phyloP scores from a whole-genome alignment of 306 rosid genomes.

The Cucurbita ficifolia region DNA sequence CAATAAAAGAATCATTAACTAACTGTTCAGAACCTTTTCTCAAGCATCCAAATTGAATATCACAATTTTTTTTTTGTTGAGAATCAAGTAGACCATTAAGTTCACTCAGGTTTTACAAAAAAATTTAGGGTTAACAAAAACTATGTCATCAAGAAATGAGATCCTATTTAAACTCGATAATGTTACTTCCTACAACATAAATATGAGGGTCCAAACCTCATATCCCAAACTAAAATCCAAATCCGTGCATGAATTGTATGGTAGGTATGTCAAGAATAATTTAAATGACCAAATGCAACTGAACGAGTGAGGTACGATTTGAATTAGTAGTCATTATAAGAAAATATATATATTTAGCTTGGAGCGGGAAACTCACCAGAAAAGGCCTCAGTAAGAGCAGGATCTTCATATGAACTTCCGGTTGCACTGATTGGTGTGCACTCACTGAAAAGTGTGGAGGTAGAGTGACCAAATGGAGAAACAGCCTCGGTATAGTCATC shows the following conservation, averaged over 20 bases:
- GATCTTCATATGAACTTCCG: conserved; percentile 51
- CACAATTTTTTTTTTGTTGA: background rate
- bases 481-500: conserved; percentile 42
- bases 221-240: background rate
- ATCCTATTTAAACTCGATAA: background rate
- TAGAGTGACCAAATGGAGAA: conserved; percentile 54
- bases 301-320: background rate
- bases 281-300: background rate
- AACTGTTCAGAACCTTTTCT: background rate
- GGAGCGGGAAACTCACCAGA: conserved; percentile 37
- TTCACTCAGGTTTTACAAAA: background rate
- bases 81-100: background rate
- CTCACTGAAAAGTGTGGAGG: conserved; percentile 45
- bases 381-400: conserved; percentile 23
- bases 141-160: background rate
- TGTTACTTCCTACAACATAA: background rate
- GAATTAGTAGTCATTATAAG: background rate
- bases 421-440: conserved; percentile 41
- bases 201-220: background rate
- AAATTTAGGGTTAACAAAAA: background rate
- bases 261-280: background rate
- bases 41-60: background rate
- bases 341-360: conserved; percentile 1
- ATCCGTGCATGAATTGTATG: background rate
- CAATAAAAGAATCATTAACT: background rate